Evolutionary conservation across 208 protist species (phyloP).

Genomic region (Wallacemonas collosoma): DNA sequence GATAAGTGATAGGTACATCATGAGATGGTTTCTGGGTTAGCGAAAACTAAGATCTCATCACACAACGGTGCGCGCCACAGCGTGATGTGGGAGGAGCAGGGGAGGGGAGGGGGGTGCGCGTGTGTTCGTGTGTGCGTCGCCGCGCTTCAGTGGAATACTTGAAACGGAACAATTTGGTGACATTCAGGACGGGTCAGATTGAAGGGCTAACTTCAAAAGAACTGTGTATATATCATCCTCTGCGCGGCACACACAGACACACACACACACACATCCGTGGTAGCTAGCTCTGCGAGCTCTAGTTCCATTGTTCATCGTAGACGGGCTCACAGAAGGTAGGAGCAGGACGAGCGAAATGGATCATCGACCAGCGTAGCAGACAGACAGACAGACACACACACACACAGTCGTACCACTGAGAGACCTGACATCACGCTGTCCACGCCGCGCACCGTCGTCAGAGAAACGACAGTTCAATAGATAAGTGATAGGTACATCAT

Average conservation of each 20-base stretch:
- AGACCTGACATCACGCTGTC: too few relatives aligned
- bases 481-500: conserved; percentile 16
- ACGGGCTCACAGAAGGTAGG: background rate
- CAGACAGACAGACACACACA: too few relatives aligned
- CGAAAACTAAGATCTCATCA: conserved; percentile 16
- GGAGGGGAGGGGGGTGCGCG: background rate
- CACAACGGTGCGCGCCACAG: background rate
- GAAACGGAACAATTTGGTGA: conserved; percentile 13
- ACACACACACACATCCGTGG: conserved; percentile 6
- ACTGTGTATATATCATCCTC: conserved; percentile 32
- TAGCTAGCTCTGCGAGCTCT: background rate
- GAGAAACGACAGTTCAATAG: conserved; percentile 19
- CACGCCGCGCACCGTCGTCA: background rate
- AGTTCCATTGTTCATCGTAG: conserved; percentile 5
- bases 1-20: conserved; percentile 14
- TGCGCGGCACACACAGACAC: conserved; percentile 3
- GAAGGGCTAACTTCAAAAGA: conserved; percentile 62
- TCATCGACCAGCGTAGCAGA: background rate
- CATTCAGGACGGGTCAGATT: conserved; percentile 32
- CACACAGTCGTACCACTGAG: too few relatives aligned
- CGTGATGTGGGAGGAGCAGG: background rate
- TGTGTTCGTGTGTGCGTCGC: background rate
- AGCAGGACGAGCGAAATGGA: conserved; percentile 5
- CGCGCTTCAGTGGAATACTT: conserved; percentile 13
- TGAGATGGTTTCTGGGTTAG: conserved; percentile 13